Evolutionary conservation across 257 asterid genomes (phyloP), one percentile per base, ranked within the genome.

Genomic region (Lycium ferocissimum): DNA sequence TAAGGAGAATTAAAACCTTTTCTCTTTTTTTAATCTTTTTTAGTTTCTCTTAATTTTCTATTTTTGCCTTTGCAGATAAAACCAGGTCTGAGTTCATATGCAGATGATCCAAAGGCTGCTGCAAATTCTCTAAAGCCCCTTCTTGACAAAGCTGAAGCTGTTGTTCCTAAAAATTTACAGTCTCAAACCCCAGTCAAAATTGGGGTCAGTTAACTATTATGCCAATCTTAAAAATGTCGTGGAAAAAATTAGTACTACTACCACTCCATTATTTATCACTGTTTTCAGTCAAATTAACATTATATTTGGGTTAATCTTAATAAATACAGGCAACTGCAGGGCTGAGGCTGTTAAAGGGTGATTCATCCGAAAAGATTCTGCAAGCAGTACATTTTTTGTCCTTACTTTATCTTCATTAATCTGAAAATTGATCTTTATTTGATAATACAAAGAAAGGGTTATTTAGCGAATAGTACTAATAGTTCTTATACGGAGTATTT

Each of bases 281-380:
- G 1, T 26, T 26, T 26, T 26, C 33, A 26, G 33, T 26, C 33
- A 26, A 70, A 58, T 8, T 17, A 57, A 13, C 76, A 54, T 45
- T 75, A 22, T 80, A 14, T 7, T 80, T 20, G 38, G 10, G 37
- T 2, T 45, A 33, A 85, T 69, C 18, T 22, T 11, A 35, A 69
- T 88, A 84, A 71, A 10, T 11, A 66, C 92, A 93, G 95, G 96
- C 96, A 85, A 92, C 97, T 80, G 95, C 97, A 66, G 94, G 97
- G 83, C 89, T 93, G 73, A 89, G 97, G 89, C 93, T 88, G 83
- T 81, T 93, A 92, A 91, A 92, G 88, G 97, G 94, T 37, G 94
- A 92, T 92, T 79, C 93, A 71, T 88, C 95, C 5, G 95, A 93
- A 88, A 90, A 90, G 87, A 92, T 93, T 85, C 70, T 93, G 83